Base-by-base conservation (phyloP, 176 grass and related monocot genomes). In the Puya raimondii region DNA sequence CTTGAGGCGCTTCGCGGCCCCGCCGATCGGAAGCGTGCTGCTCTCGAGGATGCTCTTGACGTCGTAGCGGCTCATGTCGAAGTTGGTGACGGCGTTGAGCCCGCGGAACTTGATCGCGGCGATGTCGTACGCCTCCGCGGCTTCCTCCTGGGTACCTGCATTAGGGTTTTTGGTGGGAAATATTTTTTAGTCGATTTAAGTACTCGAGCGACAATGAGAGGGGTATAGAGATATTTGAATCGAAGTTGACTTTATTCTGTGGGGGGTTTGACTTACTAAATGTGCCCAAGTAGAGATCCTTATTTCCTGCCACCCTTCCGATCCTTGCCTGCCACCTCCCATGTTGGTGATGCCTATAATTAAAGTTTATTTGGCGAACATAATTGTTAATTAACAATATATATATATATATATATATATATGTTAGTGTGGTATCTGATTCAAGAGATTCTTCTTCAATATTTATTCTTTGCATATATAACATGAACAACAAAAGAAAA, bases 251-350 rank as follows among this genome's bases (percentile, higher is more conserved):
- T 67, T 25, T 59, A 12, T 48, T 75, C 76, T 22, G 16, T 25
- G 51, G 7, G 53, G 18, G n/a, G 61, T 22, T 48, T 73, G 14
- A 82, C 85, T 88, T 79, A 92, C 89, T 85, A 18, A 92, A 92
- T 56, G 89, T 88, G 51, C 89, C 89, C 20, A 92, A 73, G 70
- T 92, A 92, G 33, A 92, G 82, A 79, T 92, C 89, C 74, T 92
- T 92, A 69, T 92, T 92, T 72, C 89, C 89, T 54, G 85, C 89
- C 50, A 92, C 85, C 25, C 89, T 77, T 80, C 89, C 89, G 22
- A 92, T 92, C 26, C 89, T 83, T 63, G 89, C 89, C 70, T 92
- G 89, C 89, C 89, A 92, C 65, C 89, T 85, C 65, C 89, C 89
- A 69, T 92, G 89, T 53, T 92, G 89, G 72, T 92, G 90, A 74